Base-by-base conservation (phyloP, 2,329 filamentous ascomycete genomes). In the Paracoccidioides lutzii region DNA sequence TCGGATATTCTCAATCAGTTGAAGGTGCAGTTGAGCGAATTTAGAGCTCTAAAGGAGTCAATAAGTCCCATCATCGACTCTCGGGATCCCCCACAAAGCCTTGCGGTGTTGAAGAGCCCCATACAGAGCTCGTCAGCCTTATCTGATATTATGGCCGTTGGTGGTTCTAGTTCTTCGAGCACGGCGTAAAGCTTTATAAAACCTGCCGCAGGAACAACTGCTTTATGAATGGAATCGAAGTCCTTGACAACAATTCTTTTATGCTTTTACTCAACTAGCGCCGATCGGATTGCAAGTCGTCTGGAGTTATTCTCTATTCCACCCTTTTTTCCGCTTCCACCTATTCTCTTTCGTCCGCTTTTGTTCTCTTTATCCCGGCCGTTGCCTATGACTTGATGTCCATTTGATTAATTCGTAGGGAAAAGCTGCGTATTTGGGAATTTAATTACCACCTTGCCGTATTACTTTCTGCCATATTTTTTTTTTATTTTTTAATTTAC, bases 1-100 rank as follows among this genome's bases (percentile, higher is more conserved):
- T 71, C 77, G 9, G 81, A 84, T 14, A 79, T 96, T 22, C 60
- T 73, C 58, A 66, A 67, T 57, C 65, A 73, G 57, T 54, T 73
- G 6, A 66, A 69, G 43, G 69, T 65, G n/a, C 71, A 73, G 57
- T 65, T 73, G 22, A 69, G 68, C 28, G 71, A 74, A 58, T 72
- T 72, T 57, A 62, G 62, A 53, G 68, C 69, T 28, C 63, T 74
- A 32, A 73, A 73, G 58, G 66, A 71, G 59, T 67, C 71, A 54
- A 64, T 72, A 55, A 64, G 14, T 28, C 51, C 38, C 6, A 5
- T 43, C 4, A 14, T 7, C 9, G 12, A 22, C 15, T 22, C 40
- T 37, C 46, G n/a, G 37, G 5, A 15, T 35, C 10, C 46, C 35
- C 33, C 37, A 6, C 14, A 30, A 22, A 7, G 12, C 14, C 28